Conservation (phyloP, 2,329 filamentous ascomycete species). For the Furcasterigmium sp. region DNA sequence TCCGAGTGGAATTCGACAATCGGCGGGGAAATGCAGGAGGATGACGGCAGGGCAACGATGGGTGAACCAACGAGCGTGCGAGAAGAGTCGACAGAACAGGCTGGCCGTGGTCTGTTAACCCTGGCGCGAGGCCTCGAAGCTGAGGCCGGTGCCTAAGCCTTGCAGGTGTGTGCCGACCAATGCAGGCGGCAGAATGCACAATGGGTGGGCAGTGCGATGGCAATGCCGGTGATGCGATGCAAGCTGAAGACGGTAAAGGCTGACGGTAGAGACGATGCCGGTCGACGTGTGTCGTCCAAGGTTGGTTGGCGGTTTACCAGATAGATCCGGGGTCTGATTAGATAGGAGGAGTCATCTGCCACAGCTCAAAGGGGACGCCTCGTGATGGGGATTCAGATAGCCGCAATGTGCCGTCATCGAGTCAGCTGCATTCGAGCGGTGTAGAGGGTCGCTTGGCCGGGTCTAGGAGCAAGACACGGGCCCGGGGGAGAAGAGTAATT, state of each 20-base stretch:
- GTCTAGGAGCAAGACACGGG: too few species aligned
- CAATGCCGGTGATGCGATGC: too few species aligned
- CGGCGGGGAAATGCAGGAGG: not conserved
- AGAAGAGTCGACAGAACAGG: not conserved
- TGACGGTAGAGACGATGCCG: not conserved
- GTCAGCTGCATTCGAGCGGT: slow-evolving; percentile 2
- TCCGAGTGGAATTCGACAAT: slow-evolving; percentile 1
- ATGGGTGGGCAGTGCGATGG: not conserved
- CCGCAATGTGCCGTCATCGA: slow-evolving; percentile 5
- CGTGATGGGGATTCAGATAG: not conserved
- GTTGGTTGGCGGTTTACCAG: not conserved
- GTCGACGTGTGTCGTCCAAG: not conserved
- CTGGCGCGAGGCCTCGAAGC: not conserved
- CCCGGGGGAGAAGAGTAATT: too few species aligned
- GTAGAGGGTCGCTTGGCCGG: not conserved
- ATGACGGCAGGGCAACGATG: not conserved
- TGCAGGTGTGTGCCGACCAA: not conserved
- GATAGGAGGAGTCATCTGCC: slow-evolving; percentile 3
- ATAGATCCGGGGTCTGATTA: not conserved
- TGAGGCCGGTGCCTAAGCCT: slow-evolving; percentile 1
- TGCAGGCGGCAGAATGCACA: not conserved
- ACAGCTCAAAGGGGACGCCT: slow-evolving; percentile 1
- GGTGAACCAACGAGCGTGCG: not conserved
- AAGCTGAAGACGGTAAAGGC: not conserved
- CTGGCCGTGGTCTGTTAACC: not conserved